Percentiles rank a stretch among this genome's conserved stretches.
Evolutionary conservation across 495 filamentous ascomycete genomes (phyloP).

Genomic region (Podospora tetraspora): DNA sequence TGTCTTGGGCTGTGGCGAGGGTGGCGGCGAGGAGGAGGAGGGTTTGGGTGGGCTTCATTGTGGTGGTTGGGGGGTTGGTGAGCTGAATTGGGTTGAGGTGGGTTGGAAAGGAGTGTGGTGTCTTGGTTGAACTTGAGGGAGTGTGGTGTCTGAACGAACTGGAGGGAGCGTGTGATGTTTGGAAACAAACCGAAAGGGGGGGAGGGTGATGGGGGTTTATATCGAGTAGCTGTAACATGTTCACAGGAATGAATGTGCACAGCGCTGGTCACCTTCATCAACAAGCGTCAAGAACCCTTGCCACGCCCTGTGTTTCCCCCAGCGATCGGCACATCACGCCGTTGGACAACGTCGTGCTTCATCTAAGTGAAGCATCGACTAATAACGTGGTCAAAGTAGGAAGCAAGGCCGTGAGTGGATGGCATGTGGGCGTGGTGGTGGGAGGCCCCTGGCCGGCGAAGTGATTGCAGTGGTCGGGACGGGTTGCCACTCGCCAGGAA

Average conservation of each 20-base stretch:
- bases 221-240: background rate
- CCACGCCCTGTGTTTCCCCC: background rate
- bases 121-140: background rate
- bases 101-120: background rate
- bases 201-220: background rate
- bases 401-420: background rate
- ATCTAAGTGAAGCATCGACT: background rate
- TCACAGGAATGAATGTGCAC: background rate
- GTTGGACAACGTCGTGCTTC: background rate
- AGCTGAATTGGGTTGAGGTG: background rate
- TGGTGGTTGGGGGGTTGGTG: slow-evolving; percentile 15
- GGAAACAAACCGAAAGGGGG: background rate
- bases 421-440: background rate
- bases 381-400: background rate
- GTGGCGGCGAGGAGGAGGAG: slow-evolving; percentile 31
- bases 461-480: background rate
- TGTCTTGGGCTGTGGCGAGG: slow-evolving; percentile 32
- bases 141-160: background rate
- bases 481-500: background rate
- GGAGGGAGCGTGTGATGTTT: background rate
- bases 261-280: background rate
- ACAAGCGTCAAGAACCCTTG: background rate
- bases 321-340: background rate
- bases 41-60: slow-evolving; percentile 35
- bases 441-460: background rate